A percentile compares a stretch with the other conserved stretches of the same genome.
Conservation (phyloP, 73 alveolate genomes). For the Durusdinium trenchii region DNA sequence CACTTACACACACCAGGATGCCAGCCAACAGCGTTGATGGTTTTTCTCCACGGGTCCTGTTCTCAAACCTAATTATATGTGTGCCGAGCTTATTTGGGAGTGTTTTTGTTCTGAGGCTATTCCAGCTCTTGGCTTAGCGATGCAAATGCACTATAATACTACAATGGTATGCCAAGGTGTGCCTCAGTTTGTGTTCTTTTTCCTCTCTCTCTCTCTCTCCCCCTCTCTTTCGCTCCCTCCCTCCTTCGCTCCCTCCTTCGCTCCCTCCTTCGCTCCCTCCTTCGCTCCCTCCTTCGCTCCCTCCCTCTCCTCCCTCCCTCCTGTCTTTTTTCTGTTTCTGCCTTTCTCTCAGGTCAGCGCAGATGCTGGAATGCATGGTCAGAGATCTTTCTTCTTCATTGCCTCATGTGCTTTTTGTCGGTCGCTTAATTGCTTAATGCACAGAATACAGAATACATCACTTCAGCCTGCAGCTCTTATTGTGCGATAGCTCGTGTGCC, state of each 20-base stretch:
- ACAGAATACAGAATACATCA: too few species aligned
- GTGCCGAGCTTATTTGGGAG: background rate
- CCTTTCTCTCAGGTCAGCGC: slow-evolving; percentile 40
- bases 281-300: too few species aligned
- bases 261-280: too few species aligned
- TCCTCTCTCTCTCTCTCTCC: too few species aligned
- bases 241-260: too few species aligned
- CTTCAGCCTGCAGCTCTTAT: too few species aligned
- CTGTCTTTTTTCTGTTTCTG: background rate
- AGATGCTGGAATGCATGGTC: slow-evolving; percentile 57
- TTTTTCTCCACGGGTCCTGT: slow-evolving; percentile 61
- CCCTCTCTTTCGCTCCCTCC: too few species aligned
- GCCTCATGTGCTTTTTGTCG: slow-evolving; percentile 56
- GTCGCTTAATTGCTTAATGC: background rate
- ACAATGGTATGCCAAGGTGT: too few species aligned
- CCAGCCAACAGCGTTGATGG: slow-evolving; percentile 65
- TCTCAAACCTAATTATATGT: background rate
- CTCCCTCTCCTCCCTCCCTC: background rate
- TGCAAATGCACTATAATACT: too few species aligned
- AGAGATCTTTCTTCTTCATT: slow-evolving; percentile 38
- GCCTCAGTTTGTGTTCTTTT: too few species aligned
- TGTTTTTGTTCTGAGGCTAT: background rate
- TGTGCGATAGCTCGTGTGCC: too few species aligned
- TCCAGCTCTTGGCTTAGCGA: slow-evolving; percentile 45
- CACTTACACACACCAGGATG: background rate